Evolutionary conservation across 352 stramenopile species (phyloP).

Genomic region (Pythium brassicae): DNA sequence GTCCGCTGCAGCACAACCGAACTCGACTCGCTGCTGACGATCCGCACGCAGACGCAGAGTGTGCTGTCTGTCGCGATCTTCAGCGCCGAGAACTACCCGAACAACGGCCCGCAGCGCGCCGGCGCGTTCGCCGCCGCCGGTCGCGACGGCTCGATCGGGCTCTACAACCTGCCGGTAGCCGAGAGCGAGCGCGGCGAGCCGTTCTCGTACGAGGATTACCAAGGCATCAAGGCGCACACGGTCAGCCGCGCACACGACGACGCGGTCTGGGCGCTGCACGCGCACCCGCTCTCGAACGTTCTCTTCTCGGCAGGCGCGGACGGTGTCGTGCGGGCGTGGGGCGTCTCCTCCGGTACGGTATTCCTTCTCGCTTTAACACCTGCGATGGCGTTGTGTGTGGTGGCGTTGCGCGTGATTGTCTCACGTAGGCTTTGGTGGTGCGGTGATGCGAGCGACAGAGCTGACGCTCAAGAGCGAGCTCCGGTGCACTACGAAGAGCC

Average conservation of each 20-base stretch:
- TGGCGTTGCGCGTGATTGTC: background rate
- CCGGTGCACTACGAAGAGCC: conserved; percentile 45
- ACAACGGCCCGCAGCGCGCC: conserved; percentile 33
- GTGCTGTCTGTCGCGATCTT: conserved; percentile 73
- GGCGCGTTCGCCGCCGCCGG: conserved; percentile 71
- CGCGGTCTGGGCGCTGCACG: conserved; percentile 77
- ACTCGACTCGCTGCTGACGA: conserved; percentile 71
- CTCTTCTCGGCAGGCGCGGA: conserved; percentile 80
- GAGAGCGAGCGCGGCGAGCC: conserved; percentile 71
- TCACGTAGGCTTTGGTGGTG: background rate
- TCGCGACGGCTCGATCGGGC: conserved; percentile 66
- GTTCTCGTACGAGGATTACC: conserved; percentile 71
- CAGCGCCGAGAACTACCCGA: conserved; percentile 70
- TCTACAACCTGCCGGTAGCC: conserved; percentile 52
- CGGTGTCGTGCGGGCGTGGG: conserved; percentile 76
- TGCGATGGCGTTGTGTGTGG: background rate
- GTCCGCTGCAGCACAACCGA: conserved; percentile 43
- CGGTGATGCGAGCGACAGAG: conserved; percentile 27
- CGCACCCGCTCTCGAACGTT: conserved; percentile 77
- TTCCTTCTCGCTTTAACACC: no score
- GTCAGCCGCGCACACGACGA: conserved; percentile 79
- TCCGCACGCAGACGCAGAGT: conserved; percentile 68
- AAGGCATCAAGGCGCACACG: conserved; percentile 55
- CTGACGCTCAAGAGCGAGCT: conserved; percentile 74
- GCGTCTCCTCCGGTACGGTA: conserved; percentile 65